phyloP scores from a whole-genome alignment of 2,329 filamentous ascomycete genomes.

The Fulvia fulva region DNA sequence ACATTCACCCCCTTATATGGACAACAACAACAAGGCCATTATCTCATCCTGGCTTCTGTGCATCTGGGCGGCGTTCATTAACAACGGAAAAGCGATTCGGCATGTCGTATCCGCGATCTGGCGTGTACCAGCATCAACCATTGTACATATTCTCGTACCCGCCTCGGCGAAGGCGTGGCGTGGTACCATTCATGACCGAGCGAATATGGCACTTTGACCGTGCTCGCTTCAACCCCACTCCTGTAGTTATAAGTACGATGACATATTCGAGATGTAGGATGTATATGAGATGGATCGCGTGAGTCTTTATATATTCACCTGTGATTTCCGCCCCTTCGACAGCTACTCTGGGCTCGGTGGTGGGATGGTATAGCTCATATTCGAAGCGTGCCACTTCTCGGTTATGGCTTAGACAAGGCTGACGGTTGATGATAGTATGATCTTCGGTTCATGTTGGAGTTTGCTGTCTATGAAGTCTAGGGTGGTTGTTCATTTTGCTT shows the following conservation, averaged over 20 bases:
- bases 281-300: too few species aligned
- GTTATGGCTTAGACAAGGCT: too few species aligned
- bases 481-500: too few species aligned
- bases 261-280: too few species aligned
- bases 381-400: too few species aligned
- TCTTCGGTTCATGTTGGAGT: too few species aligned
- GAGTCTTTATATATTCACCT: too few species aligned
- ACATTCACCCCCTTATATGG: not conserved
- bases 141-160: conserved; percentile 13
- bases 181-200: not conserved
- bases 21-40: not conserved
- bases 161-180: not conserved
- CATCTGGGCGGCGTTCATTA: conserved; percentile 12
- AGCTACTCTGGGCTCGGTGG: too few species aligned
- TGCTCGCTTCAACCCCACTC: conserved; percentile 16
- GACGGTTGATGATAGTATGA: too few species aligned
- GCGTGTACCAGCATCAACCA: conserved; percentile 2
- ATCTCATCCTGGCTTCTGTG: conserved; percentile 11
- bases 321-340: too few species aligned
- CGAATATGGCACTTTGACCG: conserved; percentile 1
- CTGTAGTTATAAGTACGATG: conserved; percentile 7
- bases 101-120: conserved; percentile 3
- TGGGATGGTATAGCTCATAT: too few species aligned
- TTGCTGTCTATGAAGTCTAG: too few species aligned
- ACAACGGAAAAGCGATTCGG: conserved; percentile 1